Percentiles rank a stretch among this genome's conserved stretches.
Evolutionary conservation across 2,329 filamentous ascomycete species (phyloP).

Genomic region (Aspergillus proliferans): DNA sequence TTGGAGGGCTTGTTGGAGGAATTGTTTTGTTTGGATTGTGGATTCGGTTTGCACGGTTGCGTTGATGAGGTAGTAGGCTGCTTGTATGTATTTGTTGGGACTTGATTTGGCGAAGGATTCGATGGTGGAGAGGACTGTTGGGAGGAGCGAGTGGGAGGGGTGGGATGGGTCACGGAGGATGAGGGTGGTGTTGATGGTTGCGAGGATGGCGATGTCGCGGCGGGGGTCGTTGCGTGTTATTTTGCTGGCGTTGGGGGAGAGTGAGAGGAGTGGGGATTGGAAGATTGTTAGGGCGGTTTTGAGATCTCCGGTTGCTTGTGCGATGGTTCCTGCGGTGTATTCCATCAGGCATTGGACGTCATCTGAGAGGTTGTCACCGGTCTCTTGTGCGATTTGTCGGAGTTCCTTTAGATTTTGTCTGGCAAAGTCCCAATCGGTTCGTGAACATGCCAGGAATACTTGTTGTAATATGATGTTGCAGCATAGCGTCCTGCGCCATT

Average conservation of each 20-base stretch:
- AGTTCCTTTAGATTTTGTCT: conserved; percentile 52
- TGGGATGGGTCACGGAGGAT: conserved; percentile 61
- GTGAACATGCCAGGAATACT: conserved; percentile 62
- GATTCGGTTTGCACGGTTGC: conserved; percentile 62
- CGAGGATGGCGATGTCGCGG: conserved; percentile 59
- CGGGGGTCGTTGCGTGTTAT: conserved; percentile 45
- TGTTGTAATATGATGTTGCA: conserved; percentile 67
- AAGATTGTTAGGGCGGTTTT: conserved; percentile 63
- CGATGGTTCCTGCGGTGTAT: conserved; percentile 70
- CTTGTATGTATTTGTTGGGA: conserved; percentile 66
- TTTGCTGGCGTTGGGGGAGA: conserved; percentile 39
- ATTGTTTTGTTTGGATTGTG: conserved; percentile 71
- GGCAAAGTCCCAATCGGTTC: conserved; percentile 64
- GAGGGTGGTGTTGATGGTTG: conserved; percentile 60
- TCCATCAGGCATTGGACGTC: conserved; percentile 50
- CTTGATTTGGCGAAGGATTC: conserved; percentile 63
- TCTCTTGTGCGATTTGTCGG: conserved; percentile 40
- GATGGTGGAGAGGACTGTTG: conserved; percentile 58
- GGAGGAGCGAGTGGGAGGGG: conserved; percentile 53
- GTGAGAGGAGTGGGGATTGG: conserved; percentile 53
- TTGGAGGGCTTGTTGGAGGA: conserved; percentile 66
- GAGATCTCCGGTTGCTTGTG: conserved; percentile 70
- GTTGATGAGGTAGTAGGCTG: conserved; percentile 69
- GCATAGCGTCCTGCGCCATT: conserved; percentile 61
- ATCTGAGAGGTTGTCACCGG: conserved; percentile 35